Conservation (phyloP, 1,284 basidiomycete species). For the Apiotrichum montevideense region DNA sequence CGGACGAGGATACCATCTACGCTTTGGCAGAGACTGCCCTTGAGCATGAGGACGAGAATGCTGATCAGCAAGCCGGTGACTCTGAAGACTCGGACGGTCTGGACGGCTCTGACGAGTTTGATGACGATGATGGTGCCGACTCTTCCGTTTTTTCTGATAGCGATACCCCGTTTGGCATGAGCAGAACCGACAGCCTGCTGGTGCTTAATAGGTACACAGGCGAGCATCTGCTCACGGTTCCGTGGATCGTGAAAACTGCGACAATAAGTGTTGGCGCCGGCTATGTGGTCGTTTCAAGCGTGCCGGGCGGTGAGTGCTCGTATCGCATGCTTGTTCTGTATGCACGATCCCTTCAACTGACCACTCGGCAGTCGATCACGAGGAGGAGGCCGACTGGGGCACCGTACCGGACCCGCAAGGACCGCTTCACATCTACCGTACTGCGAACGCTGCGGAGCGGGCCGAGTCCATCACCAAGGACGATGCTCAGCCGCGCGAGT, state of each 20-base stretch:
- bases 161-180: too few species aligned
- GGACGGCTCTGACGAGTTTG: too few species aligned
- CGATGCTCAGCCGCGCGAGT: not conserved
- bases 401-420: not conserved
- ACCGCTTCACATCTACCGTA: constrained; percentile 1
- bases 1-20: constrained; percentile 3
- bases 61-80: too few species aligned
- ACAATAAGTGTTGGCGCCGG: constrained; percentile 5
- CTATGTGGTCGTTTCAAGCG: constrained; percentile 1
- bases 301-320: not conserved
- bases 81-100: too few species aligned
- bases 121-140: too few species aligned
- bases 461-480: not conserved
- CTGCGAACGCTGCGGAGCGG: constrained; percentile 1
- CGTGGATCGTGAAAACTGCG: not conserved
- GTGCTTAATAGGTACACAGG: constrained; percentile 9
- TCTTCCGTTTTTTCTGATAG: too few species aligned
- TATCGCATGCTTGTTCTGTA: not conserved
- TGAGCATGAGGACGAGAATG: not conserved
- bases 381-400: not conserved
- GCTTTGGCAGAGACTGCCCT: not conserved
- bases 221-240: constrained; percentile 3
- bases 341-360: not conserved
- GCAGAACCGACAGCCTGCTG: not conserved
- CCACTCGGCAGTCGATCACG: not conserved